A percentile compares a stretch with the other conserved stretches of the same genome.
Conservation (phyloP, 139 green algal species). For the Coelastrella sp. region DNA sequence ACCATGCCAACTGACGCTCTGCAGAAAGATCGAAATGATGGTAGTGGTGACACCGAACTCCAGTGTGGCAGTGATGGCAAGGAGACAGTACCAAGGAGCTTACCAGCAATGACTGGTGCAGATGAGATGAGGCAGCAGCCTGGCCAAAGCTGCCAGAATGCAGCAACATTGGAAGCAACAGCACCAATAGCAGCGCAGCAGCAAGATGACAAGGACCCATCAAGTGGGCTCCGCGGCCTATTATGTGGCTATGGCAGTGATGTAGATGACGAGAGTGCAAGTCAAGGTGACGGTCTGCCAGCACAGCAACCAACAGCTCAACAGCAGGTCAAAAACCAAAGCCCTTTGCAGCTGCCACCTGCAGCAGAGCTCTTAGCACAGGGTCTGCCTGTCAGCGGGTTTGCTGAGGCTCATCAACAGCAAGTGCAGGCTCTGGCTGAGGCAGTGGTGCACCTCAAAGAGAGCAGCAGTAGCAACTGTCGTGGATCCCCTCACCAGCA, state of each 20-base stretch:
- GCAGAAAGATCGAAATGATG: not conserved
- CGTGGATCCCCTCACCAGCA: not conserved
- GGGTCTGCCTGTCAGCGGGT: not conserved
- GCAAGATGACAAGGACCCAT: not conserved
- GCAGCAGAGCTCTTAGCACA: slow-evolving; percentile 18
- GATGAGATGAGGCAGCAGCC: not conserved
- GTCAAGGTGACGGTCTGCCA: not conserved
- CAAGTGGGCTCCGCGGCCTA: slow-evolving; percentile 1
- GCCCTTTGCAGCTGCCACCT: slow-evolving; percentile 17
- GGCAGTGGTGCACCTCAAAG: not conserved
- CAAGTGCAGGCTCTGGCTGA: not conserved
- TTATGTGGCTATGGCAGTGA: slow-evolving; percentile 29
- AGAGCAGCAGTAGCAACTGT: not conserved
- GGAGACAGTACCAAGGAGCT: too few relatives aligned
- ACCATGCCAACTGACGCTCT: not conserved
- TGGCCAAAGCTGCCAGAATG: not conserved
- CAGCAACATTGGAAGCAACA: slow-evolving; percentile 5
- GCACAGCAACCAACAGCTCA: not conserved
- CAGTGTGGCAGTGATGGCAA: too few relatives aligned
- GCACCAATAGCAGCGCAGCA: not conserved
- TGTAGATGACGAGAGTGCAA: not conserved
- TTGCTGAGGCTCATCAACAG: slow-evolving; percentile 1
- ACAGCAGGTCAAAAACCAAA: not conserved
- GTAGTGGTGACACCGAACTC: too few relatives aligned
- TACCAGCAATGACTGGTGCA: too few relatives aligned